Evolutionary conservation across 805 yeast species (phyloP), one percentile per base, ranked within the genome.

Genomic region (Sugiyamaella chiloensis): DNA sequence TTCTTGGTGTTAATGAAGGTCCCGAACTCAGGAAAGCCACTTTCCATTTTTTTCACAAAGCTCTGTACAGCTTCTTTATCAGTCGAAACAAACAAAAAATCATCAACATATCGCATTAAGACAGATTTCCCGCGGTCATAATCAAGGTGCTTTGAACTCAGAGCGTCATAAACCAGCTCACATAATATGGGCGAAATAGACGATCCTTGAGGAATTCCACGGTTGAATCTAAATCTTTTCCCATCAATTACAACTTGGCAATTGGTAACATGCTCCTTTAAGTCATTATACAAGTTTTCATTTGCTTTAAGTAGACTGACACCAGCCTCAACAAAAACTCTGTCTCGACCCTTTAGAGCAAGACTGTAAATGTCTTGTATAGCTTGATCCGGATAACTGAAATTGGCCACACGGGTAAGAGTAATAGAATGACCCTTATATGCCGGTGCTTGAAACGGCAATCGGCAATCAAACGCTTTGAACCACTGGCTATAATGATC

Each of bases 191-290:
- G 76, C 48, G 96, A 91, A 3, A 89, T 63, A 1, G 83, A 80
- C 5, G 87, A 78, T 0, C 98, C 98, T 66, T 90, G 98, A 46
- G 83, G 89, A 0, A 91, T 72, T 0, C 98, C 98, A 7, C 68
- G 63, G 36, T 67, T 76, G 49, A 95, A 68, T n/a, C 62, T 59
- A 57, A 71, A 76, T 2, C 69, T 63, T 5, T 56, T 52, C 0
- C 63, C 58, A 3, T 68, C 67, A 2, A 75, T 62, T 23, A 63
- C 63, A 7, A 68, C 52, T 4, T 51, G 66, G 0, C 86, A 73
- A 9, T 72, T 65, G n/a, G 66, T 65, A 11, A 88, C 61, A 48
- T 86, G 89, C n/a, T 65, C 62, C 16, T 66, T 62, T 0, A 83
- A 67, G 8, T 79, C 61, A 0, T 65, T 62, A 1, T 79, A 7